phyloP scores from a whole-genome alignment of 805 yeast species.

The Nakazawaea ambrosiae region DNA sequence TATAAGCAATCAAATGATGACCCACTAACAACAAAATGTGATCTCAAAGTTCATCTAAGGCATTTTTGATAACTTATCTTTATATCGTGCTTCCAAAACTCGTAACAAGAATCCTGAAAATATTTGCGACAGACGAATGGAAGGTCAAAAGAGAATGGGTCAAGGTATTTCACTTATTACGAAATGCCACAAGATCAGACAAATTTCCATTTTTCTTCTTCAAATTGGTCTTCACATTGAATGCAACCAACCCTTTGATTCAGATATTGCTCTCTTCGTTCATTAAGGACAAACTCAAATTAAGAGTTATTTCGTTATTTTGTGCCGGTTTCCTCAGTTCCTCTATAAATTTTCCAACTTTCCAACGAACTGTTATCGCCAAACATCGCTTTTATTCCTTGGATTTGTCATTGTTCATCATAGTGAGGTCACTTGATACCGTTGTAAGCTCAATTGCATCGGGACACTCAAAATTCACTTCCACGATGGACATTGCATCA shows the following conservation, averaged over 20 bases:
- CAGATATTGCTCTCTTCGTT: slow-evolving; percentile 5
- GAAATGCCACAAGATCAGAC: slow-evolving; percentile 22
- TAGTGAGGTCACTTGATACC: slow-evolving; percentile 30
- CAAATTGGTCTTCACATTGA: slow-evolving; percentile 25
- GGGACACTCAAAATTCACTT: slow-evolving; percentile 8
- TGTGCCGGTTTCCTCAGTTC: slow-evolving; percentile 25
- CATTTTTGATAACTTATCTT: slow-evolving; percentile 27
- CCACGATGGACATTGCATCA: slow-evolving; percentile 21
- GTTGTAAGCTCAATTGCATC: slow-evolving; percentile 19
- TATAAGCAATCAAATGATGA: too few relatives aligned
- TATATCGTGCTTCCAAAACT: slow-evolving; percentile 28
- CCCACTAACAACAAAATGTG: too few relatives aligned
- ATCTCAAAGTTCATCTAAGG: slow-evolving; percentile 19
- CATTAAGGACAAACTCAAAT: not conserved
- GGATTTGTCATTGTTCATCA: slow-evolving; percentile 29
- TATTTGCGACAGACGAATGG: slow-evolving; percentile 15
- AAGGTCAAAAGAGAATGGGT: slow-evolving; percentile 13
- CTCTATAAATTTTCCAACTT: slow-evolving; percentile 23
- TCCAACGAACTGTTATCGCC: slow-evolving; percentile 24
- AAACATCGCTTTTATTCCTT: slow-evolving; percentile 27
- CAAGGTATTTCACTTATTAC: slow-evolving; percentile 13
- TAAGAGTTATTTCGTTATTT: slow-evolving; percentile 20
- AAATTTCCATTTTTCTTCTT: slow-evolving; percentile 31
- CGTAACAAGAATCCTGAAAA: slow-evolving; percentile 14
- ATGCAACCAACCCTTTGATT: slow-evolving; percentile 23